Evolutionary conservation across 768 basidiomycete genomes (phyloP), one percentile per base, ranked within the genome.

Genomic region (Hydnum rufescens): DNA sequence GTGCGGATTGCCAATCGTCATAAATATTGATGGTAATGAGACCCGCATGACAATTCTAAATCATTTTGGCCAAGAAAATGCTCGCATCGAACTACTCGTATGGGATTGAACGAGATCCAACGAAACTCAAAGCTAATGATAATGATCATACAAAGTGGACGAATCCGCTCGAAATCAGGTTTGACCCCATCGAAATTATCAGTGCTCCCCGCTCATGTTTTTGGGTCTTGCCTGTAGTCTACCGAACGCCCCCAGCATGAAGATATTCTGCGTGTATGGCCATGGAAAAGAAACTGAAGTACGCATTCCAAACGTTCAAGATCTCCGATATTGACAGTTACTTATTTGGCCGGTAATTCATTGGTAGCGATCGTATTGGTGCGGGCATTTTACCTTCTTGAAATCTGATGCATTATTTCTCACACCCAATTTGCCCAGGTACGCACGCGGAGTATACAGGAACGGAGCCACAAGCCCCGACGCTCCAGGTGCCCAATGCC

Each of bases 221-320:
- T 25, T 43, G 51, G 5, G 47, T 52, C n/a, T n/a, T 44, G 51
- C 47, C 44, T 18, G 16, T 51, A 86, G 85, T 57, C 68, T 99
- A 18, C 93, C 93, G 1, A 65, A 77, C 46, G 95, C 95, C 0
- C 90, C 93, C 1, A 82, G 80, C 3, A 82, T 95, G 79, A 86
- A 81, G 61, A 79, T 93, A 28, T 84, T 80, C 63, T 96, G 92
- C 57, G 75, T 90, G 2, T 96, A 97, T 66, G 93, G 93, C 0
- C 81, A 87, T 58, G 93, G 93, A 19, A 96, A 96, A 62, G 84
- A 90, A 59, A 99, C 90, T 0, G 90, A 95, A 74, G 84, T 78
- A 34, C 57, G 73, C 18, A 16, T 50, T 34, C 16, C 13, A 8
- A 5, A 18, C 16, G 18, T 25, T 31, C 31, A 2, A 1, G 6